Evolutionary conservation across 2,329 filamentous ascomycete species (phyloP).

Genomic region (Cladosporium cucumerinum): DNA sequence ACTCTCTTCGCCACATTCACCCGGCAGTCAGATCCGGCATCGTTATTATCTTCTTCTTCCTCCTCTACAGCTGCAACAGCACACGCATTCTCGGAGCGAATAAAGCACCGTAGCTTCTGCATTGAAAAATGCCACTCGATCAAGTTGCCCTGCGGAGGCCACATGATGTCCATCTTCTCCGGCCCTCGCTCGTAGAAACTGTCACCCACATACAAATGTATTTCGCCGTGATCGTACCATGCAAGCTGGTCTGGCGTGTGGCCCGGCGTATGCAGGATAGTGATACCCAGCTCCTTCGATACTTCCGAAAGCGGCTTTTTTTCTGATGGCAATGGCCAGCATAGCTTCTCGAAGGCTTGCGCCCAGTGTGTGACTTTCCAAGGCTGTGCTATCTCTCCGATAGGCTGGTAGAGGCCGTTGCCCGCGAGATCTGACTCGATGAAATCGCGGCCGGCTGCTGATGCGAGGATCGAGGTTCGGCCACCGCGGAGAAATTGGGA

Average conservation of each 20-base stretch:
- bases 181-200: slow-evolving; percentile 42
- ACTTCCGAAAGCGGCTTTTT: background rate
- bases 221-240: slow-evolving; percentile 45
- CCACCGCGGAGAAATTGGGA: slow-evolving; percentile 34
- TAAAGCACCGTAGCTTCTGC: slow-evolving; percentile 35
- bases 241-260: slow-evolving; percentile 48
- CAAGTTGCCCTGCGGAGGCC: slow-evolving; percentile 38
- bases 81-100: slow-evolving; percentile 32
- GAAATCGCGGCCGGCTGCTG: slow-evolving; percentile 39
- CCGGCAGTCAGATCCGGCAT: slow-evolving; percentile 21
- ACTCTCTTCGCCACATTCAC: slow-evolving; percentile 24
- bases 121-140: slow-evolving; percentile 40
- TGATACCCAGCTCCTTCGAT: slow-evolving; percentile 35
- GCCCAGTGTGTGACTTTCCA: slow-evolving; percentile 46
- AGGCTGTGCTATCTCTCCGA: slow-evolving; percentile 37
- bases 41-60: slow-evolving; percentile 23
- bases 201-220: slow-evolving; percentile 47
- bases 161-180: slow-evolving; percentile 40
- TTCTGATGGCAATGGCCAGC: slow-evolving; percentile 18
- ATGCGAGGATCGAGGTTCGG: slow-evolving; percentile 35
- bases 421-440: slow-evolving; percentile 39
- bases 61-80: slow-evolving; percentile 13
- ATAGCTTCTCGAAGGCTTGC: slow-evolving; percentile 36
- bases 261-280: slow-evolving; percentile 47
- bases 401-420: slow-evolving; percentile 42